Conservation (phyloP, 192 early-diverging fungal species). For the Phycomyces blakesleeanus region DNA sequence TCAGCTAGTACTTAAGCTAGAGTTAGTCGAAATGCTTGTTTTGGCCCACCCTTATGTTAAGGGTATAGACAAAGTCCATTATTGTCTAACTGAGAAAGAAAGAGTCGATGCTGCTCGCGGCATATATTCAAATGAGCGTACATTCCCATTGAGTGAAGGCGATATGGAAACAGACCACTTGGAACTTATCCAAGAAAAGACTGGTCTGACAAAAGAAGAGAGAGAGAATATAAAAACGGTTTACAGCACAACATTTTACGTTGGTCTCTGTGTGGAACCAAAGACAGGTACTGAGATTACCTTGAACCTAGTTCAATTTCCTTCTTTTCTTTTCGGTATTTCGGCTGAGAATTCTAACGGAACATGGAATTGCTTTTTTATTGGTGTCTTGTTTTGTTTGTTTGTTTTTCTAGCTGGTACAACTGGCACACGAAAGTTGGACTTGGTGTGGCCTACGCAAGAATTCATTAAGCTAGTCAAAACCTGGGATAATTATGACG, state of each 20-base stretch:
- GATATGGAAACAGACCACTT: constrained; percentile 27
- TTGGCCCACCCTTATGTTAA: constrained; percentile 91
- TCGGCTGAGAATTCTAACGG: neutral
- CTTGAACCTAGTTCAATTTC: neutral
- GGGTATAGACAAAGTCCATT: constrained; percentile 67
- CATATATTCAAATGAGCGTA: constrained; percentile 38
- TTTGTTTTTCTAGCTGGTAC: constrained; percentile 34
- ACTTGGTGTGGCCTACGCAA: constrained; percentile 75
- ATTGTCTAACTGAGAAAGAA: constrained; percentile 66
- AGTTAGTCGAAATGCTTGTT: constrained; percentile 64
- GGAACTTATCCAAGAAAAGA: constrained; percentile 29
- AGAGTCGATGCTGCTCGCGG: constrained; percentile 64
- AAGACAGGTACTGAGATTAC: constrained; percentile 40
- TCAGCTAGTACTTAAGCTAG: constrained; percentile 82
- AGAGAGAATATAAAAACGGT: constrained; percentile 33
- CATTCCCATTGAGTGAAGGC: constrained; percentile 33
- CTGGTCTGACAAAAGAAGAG: constrained; percentile 18
- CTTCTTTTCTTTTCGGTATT: no score
- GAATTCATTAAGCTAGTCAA: constrained; percentile 86
- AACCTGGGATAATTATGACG: constrained; percentile 74
- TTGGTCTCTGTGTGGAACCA: constrained; percentile 73
- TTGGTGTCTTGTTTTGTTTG: no score
- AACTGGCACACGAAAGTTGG: constrained; percentile 59
- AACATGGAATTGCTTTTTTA: no score
- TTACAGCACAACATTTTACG: constrained; percentile 83